A percentile compares a stretch with the other conserved stretches of the same genome.
These are phyloP conservation scores for Candida methanosorbosa DNA, from an alignment of 805 yeast species.

Conservation along the genomic window DNA sequence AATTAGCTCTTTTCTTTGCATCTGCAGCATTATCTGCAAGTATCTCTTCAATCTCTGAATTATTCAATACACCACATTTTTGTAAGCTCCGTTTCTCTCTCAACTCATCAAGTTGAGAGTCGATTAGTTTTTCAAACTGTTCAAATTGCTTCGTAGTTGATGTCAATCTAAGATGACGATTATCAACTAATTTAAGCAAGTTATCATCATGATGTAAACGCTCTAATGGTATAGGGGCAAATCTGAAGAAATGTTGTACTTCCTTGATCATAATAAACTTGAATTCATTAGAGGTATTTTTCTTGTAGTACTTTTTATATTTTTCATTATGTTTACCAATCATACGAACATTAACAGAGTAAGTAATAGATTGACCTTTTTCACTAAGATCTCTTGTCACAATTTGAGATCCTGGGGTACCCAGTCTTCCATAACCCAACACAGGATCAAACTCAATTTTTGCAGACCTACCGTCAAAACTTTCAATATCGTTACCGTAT, in stretches of 20 bases:
- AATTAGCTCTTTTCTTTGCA: background rate
- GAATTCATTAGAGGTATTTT: slow-evolving; percentile 5
- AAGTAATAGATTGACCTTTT: slow-evolving; percentile 34
- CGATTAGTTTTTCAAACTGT: slow-evolving; percentile 3
- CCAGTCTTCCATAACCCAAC: slow-evolving; percentile 47
- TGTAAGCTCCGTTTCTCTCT: slow-evolving; percentile 3
- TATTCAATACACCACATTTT: slow-evolving; percentile 5
- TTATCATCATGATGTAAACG: background rate
- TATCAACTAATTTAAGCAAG: background rate
- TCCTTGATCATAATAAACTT: slow-evolving; percentile 9
- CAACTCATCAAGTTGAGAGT: slow-evolving; percentile 3
- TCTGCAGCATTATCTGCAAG: background rate
- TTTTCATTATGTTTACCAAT: slow-evolving; percentile 34
- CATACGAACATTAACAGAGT: slow-evolving; percentile 45
- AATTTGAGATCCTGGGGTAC: slow-evolving; percentile 44
- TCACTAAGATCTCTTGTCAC: slow-evolving; percentile 36
- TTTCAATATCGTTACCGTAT: slow-evolving; percentile 26
- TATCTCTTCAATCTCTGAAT: background rate
- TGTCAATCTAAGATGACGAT: background rate
- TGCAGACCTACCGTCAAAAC: slow-evolving; percentile 14
- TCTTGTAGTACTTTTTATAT: slow-evolving; percentile 13
- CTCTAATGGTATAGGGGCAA: slow-evolving; percentile 5
- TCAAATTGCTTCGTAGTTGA: slow-evolving; percentile 7
- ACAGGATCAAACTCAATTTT: slow-evolving; percentile 24
- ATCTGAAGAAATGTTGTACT: slow-evolving; percentile 12